Conservation (phyloP, 169 alveolate genomes). For the Plasmodium cynomolgi region DNA sequence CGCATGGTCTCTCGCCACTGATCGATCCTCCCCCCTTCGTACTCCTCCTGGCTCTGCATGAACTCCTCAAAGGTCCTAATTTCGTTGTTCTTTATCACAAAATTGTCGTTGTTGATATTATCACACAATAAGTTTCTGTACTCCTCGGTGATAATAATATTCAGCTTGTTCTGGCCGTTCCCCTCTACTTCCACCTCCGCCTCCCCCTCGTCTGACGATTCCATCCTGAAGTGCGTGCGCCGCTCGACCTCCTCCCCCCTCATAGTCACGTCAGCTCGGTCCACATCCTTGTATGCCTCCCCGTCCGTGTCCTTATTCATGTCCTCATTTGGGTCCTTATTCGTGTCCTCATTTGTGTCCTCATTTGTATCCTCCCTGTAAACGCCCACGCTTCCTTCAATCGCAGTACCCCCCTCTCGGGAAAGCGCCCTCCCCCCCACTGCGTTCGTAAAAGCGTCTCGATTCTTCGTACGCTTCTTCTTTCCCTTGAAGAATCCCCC, state of each 20-base stretch:
- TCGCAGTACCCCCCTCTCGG: neutral
- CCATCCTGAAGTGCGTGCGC: neutral
- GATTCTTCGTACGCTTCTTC: neutral
- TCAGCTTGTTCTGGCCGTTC: neutral
- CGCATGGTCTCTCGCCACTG: slow-evolving; percentile 28
- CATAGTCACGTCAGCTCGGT: neutral
- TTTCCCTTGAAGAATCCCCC: neutral
- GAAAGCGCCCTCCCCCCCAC: too few species aligned
- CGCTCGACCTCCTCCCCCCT: neutral
- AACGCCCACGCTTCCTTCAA: neutral
- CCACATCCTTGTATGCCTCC: neutral
- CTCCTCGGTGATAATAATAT: slow-evolving; percentile 9
- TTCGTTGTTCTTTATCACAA: slow-evolving; percentile 59
- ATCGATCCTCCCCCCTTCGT: neutral
- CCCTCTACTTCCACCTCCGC: neutral
- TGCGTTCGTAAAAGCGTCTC: neutral
- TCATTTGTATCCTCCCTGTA: neutral
- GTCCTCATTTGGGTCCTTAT: neutral
- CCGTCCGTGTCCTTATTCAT: neutral
- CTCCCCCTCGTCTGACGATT: neutral
- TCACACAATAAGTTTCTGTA: slow-evolving; percentile 34
- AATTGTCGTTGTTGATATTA: slow-evolving; percentile 62
- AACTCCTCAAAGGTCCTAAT: slow-evolving; percentile 43
- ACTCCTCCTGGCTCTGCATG: slow-evolving; percentile 5
- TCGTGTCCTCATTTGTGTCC: neutral